Base-by-base conservation (phyloP, 306 rosid species). In the Herpetospermum pedunculosum region DNA sequence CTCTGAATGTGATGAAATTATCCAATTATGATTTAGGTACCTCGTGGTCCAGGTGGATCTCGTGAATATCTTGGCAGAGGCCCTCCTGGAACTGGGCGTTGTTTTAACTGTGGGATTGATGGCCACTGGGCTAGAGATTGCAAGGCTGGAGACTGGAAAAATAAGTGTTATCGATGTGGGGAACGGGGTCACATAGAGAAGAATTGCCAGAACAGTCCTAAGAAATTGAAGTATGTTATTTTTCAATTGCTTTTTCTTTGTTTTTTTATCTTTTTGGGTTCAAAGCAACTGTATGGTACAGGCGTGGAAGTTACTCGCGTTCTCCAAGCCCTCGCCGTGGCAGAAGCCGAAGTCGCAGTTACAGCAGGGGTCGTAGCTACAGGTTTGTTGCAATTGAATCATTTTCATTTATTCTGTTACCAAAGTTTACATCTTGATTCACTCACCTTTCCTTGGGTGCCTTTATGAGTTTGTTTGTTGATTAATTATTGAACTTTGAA, bases 61-160 rank as follows among this genome's bases (percentile, higher is more conserved):
- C 85, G 85, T 53, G 85, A 84, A 26, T 74, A 76, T 70, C 83
- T 77, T 46, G 88, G 88, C 4, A 67, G 85, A 81, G 88, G 88
- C 9, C 85, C 88, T 67, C 88, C 88, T 21, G 85, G 88, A 30
- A 79, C 88, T 40, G 88, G 88, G 1, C 88, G 85, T 44, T 84
- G 88, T 77, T 84, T 84, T 72, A 84, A 84, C 14, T 81, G 88
- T 77, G 88, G 88, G 52, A 79, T 84, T 48, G 88, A 84, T 49
- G 88, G 88, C 38, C 88, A 84, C 72, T 84, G 88, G 88, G 85
- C 88, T 14, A 82, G 85, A 43, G 88, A 84, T 59, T 84, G 88
- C 81, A 84, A 84, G 53, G 88, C 88, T 77, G 85, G 88, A 46
- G 88, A 84, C 62, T 81, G 85, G 85, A 84, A 84, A 69, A 84